Evolutionary conservation across 306 rosid species (phyloP), one percentile per base, ranked within the genome.

Genomic region (Carpinus fangiana): DNA sequence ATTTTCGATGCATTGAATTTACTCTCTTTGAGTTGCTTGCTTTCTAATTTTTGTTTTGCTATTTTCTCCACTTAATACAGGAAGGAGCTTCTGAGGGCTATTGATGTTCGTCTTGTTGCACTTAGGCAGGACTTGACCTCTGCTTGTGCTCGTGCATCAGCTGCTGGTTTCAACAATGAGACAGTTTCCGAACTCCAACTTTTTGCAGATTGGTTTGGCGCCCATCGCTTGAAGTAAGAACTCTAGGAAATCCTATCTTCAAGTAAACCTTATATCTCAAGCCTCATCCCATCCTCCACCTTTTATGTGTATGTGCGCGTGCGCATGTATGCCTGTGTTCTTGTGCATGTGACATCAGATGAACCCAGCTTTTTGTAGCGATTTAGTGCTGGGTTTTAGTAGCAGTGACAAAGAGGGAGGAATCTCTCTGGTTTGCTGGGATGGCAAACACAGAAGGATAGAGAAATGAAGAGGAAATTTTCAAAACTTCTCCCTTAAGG

Each of bases 81-180:
- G 86, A 96, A 91, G 80, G 99, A 93, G 89, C 97, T 96, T 26
- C 79, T 91, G 77, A 91, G 92, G 80, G 99, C 99, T 54, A 96
- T 96, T 65, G 98, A 96, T 83, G 98, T 93, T 45, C 85, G 98
- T 78, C 84, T 96, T 77, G 65, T 79, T 83, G 91, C 99, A 72
- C 94, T 91, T 61, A 87, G 80, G 92, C 96, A 91, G 81, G 96
- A 93, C 89, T 86, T 96, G 75, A 82, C 88, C 74, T 55, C 91
- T 59, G 96, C 99, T 82, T 90, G 87, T 74, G 85, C 86, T 72
- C 90, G 88, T 70, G 97, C 99, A 83, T 85, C 92, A 45, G 96
- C 99, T 56, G 90, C 96, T 68, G 98, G 98, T 82, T 96, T 91
- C 78, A 89, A 85, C 66, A 89, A 90, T 17, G 79, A 87, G 70